Evolutionary conservation across 2,329 filamentous ascomycete genomes (phyloP).

Genomic region (Lachnellula hyalina): DNA sequence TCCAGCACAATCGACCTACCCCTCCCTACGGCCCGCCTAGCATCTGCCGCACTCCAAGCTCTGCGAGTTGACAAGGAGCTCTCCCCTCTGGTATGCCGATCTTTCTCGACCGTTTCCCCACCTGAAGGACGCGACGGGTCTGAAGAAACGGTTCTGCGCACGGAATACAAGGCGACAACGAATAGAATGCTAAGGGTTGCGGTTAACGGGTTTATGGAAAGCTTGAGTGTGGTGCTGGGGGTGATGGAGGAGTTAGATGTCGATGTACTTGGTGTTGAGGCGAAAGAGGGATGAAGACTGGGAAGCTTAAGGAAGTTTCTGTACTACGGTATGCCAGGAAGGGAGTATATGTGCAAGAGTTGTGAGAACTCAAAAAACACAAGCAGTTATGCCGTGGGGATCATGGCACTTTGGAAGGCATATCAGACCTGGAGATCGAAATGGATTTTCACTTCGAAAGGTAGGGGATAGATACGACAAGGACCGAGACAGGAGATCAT

Average conservation of each 20-base stretch:
- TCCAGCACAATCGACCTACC: constrained; percentile 42
- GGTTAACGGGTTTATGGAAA: constrained; percentile 95
- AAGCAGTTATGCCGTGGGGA: background rate
- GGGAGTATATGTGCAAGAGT: no score
- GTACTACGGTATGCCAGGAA: no score
- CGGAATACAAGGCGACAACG: constrained; percentile 80
- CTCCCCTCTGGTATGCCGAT: constrained; percentile 73
- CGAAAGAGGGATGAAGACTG: constrained; percentile 29
- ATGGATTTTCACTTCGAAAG: no score
- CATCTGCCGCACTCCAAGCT: constrained; percentile 66
- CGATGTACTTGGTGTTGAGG: constrained; percentile 58
- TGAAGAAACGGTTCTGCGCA: constrained; percentile 54
- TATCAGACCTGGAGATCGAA: no score
- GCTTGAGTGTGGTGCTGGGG: constrained; percentile 73
- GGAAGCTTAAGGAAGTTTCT: no score
- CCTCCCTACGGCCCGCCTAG: constrained; percentile 74
- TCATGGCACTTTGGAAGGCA: background rate
- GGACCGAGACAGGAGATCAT: background rate
- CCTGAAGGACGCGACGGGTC: constrained; percentile 26
- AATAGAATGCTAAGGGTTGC: constrained; percentile 96
- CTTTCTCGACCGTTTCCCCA: constrained; percentile 51
- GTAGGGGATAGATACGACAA: background rate
- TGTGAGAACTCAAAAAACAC: background rate
- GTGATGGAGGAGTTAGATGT: constrained; percentile 88
- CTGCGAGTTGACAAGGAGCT: constrained; percentile 85